A percentile compares a stretch with the other conserved stretches of the same genome.
phyloP scores from a whole-genome alignment of 805 yeast genomes.

The Grigorovia jiainica region DNA sequence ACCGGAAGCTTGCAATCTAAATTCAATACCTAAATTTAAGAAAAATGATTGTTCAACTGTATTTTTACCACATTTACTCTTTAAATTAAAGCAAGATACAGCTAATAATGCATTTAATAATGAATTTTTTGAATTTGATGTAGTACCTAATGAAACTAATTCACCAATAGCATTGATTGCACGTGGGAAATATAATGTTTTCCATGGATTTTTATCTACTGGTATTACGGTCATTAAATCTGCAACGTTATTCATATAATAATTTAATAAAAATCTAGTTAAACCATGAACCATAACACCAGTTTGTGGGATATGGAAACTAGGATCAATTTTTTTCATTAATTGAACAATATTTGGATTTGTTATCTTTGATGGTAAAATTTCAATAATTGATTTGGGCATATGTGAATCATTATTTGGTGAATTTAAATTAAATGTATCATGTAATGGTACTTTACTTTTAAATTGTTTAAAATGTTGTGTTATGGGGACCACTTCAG shows the following conservation, averaged over 20 bases:
- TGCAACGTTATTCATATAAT: slow-evolving; percentile 68
- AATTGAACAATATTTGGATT: slow-evolving; percentile 10
- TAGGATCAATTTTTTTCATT: slow-evolving; percentile 10
- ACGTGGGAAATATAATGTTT: slow-evolving; percentile 73
- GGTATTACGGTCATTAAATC: slow-evolving; percentile 68
- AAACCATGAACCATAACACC: slow-evolving; percentile 60
- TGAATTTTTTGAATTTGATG: slow-evolving; percentile 70
- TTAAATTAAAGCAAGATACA: slow-evolving; percentile 72
- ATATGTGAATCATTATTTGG: slow-evolving; percentile 11
- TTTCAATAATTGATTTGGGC: slow-evolving; percentile 18
- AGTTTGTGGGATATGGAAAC: slow-evolving; percentile 43
- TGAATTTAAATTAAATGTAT: slow-evolving; percentile 6
- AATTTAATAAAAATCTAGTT: slow-evolving; percentile 59
- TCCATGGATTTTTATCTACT: slow-evolving; percentile 71
- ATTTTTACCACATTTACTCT: slow-evolving; percentile 58
- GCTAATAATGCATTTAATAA: slow-evolving; percentile 71
- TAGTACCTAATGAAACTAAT: slow-evolving; percentile 58
- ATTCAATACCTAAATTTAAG: slow-evolving; percentile 59
- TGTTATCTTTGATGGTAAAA: slow-evolving; percentile 12
- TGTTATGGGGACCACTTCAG: not conserved
- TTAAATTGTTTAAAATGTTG: not conserved
- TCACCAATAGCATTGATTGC: slow-evolving; percentile 80
- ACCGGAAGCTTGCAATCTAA: slow-evolving; percentile 64
- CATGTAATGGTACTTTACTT: slow-evolving; percentile 1
- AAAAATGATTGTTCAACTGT: slow-evolving; percentile 62